Conservation (phyloP, 2,329 filamentous ascomycete species). For the Claviceps pusilla region DNA sequence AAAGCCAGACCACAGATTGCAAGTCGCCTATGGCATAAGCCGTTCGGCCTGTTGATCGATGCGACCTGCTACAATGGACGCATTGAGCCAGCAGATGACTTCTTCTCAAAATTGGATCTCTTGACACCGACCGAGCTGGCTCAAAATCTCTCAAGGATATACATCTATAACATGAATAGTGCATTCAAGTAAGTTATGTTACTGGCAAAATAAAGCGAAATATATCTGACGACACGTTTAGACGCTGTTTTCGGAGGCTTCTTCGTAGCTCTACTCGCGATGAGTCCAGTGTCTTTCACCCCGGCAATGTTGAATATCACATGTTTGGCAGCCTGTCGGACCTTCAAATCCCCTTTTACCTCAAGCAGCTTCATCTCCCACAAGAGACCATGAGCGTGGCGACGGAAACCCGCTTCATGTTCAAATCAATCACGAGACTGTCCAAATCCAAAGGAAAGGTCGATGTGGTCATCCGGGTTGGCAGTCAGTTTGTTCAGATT, state of each 20-base stretch:
- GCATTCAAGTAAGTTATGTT: constrained; percentile 37
- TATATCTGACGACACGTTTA: constrained; percentile 4
- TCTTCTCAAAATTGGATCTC: constrained; percentile 48
- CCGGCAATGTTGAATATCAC: constrained; percentile 50
- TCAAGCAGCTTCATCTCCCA: constrained; percentile 50
- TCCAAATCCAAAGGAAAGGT: constrained; percentile 58
- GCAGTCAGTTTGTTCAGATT: constrained; percentile 54
- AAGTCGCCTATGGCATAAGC: constrained; percentile 54
- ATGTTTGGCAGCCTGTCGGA: constrained; percentile 51
- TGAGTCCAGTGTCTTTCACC: constrained; percentile 45
- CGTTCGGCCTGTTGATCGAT: constrained; percentile 53
- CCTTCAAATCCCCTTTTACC: constrained; percentile 50
- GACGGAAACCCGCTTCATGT: constrained; percentile 49
- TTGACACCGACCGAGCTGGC: constrained; percentile 48
- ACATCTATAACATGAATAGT: constrained; percentile 62
- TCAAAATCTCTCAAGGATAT: constrained; percentile 44
- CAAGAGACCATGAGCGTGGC: constrained; percentile 57
- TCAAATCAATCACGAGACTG: constrained; percentile 48
- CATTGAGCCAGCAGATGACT: constrained; percentile 48
- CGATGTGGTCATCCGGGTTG: constrained; percentile 53
- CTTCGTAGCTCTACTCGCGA: constrained; percentile 47
- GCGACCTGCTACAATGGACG: constrained; percentile 57
- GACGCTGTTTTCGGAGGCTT: constrained; percentile 49
- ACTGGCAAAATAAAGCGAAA: background rate
- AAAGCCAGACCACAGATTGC: constrained; percentile 35